Conservation (phyloP, 2,329 filamentous ascomycete genomes). For the Diaporthe citrichinensis region DNA sequence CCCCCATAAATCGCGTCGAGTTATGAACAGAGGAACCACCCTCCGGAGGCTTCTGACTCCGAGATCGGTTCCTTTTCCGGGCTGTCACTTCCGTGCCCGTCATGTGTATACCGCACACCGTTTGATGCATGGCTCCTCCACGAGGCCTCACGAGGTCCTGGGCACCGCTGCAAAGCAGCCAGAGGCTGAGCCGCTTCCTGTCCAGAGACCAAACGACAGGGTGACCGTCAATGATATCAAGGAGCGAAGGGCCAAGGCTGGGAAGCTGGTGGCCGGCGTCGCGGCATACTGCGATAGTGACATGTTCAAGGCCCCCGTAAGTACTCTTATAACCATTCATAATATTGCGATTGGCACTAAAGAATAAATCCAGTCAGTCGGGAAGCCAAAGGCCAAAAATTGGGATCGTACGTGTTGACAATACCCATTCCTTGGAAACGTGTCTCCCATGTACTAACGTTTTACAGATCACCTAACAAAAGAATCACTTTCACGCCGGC, state of each 20-base stretch:
- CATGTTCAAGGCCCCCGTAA: constrained; percentile 83
- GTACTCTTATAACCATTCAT: constrained; percentile 44
- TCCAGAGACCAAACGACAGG: constrained; percentile 27
- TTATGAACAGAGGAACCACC: constrained; percentile 35
- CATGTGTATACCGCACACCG: constrained; percentile 30
- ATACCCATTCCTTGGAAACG: background rate
- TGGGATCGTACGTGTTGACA: constrained; percentile 82
- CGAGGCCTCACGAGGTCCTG: constrained; percentile 35
- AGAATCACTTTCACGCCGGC: constrained; percentile 73
- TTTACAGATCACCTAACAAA: constrained; percentile 68
- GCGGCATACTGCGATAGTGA: constrained; percentile 85
- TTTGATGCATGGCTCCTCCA: constrained; percentile 35
- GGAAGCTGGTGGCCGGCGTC: constrained; percentile 79
- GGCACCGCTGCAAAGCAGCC: constrained; percentile 44
- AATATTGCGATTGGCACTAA: background rate
- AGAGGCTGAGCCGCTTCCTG: constrained; percentile 44
- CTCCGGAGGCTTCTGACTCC: constrained; percentile 39
- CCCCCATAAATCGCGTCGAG: background rate
- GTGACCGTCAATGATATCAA: constrained; percentile 77
- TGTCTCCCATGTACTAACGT: constrained; percentile 28
- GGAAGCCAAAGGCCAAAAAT: constrained; percentile 82
- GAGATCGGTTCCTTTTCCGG: constrained; percentile 32
- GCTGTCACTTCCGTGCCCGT: background rate
- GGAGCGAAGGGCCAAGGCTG: constrained; percentile 78
- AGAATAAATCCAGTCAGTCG: constrained; percentile 47